Percentiles rank a stretch among this genome's conserved stretches.
phyloP scores from a whole-genome alignment of 306 rosid genomes.

The Ammopiptanthus mongolicus region DNA sequence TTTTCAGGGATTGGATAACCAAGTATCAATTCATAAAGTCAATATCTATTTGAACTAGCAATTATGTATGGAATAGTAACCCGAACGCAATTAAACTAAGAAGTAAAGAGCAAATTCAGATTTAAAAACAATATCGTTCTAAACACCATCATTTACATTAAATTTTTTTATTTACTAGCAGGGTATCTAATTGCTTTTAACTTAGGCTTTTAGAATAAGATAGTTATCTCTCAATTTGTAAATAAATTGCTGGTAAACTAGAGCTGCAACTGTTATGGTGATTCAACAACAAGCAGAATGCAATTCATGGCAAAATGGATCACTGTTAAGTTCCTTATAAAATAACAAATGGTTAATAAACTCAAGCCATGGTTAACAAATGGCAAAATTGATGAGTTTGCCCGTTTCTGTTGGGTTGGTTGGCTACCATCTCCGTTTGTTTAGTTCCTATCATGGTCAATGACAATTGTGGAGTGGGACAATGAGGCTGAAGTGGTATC shows the following conservation, averaged over 20 bases:
- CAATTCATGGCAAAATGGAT: background rate
- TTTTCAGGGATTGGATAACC: no score
- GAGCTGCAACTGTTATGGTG: background rate
- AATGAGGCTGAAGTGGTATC: background rate
- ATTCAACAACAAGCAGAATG: conserved; percentile 4
- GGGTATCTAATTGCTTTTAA: background rate
- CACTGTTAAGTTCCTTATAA: background rate
- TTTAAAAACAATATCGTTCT: no score
- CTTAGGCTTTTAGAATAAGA: background rate
- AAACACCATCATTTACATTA: background rate
- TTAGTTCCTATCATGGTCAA: conserved; percentile 9
- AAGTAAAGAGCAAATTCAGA: no score
- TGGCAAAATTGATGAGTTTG: no score
- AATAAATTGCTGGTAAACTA: background rate
- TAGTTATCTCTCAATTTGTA: background rate
- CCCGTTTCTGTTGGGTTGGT: background rate
- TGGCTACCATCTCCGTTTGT: conserved; percentile 8
- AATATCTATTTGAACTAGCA: no score
- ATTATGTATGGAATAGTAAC: no score
- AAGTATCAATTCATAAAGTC: no score
- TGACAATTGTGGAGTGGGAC: conserved; percentile 7
- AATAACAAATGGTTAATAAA: background rate
- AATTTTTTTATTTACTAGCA: background rate
- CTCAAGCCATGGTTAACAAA: no score
- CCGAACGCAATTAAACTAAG: no score